Base-by-base conservation (phyloP, 2,329 filamentous ascomycete genomes). In the Aspergillus pseudotamarii region DNA sequence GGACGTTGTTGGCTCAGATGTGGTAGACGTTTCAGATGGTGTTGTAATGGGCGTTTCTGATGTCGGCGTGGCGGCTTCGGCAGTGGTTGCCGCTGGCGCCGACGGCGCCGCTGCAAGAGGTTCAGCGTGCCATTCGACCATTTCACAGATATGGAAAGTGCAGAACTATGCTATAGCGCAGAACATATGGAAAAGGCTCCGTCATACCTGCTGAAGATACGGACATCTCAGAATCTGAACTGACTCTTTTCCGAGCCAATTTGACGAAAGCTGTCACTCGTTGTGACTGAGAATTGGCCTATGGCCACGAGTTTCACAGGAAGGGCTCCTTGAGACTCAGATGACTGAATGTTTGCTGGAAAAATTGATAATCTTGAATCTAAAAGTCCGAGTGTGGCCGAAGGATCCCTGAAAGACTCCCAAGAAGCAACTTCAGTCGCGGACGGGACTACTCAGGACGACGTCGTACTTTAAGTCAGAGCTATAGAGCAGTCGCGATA, bases 1-100 rank as follows among this genome's bases (percentile, higher is more conserved):
- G 9, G 67, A 58, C n/a, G 69, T 57, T 6, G 70, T 64, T 21
- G 71, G 41, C 21, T 63, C 58, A 3, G 68, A 63, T 16, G 72
- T 60, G 5, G 70, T 62, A 19, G 62, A 45, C 30, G 23, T 63
- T 64, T 8, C 66, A 66, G 36, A 58, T 60, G 58, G 64, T 57
- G 41, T 58, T 67, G 30, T 65, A 58, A 60, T 59, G 56, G 51
- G 57, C 61, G 43, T 63, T 58, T 36, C 43, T 58, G 38, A 48
- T 19, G 63, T 66, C 34, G 61, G 60, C 28, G 66, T 67, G 28
- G 62, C 62, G 23, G 36, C 58, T 62, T 57, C 55, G 53, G 57
- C 60, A 48, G 50, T 64, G 23, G 60, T 60, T 28, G 59, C 58
- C 45, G 64, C 21, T 26, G 60, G 50, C 43, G 61, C 32, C n/a